Conservation (phyloP, 371 early-diverging fungal species). For the Funneliformis caledonium region DNA sequence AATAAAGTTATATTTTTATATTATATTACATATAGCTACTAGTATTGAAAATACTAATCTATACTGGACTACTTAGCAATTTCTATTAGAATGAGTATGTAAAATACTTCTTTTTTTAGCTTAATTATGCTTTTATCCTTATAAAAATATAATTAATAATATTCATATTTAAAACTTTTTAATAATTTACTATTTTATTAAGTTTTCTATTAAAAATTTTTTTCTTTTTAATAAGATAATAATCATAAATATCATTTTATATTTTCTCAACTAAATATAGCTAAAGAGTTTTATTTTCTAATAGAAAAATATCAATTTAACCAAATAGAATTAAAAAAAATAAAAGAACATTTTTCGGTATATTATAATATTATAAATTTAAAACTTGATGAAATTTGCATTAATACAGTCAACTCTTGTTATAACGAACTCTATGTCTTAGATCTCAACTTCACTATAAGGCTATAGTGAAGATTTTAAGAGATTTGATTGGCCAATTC, state of each 20-base stretch:
- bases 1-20: not conserved
- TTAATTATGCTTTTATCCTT: not conserved
- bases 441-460: too few species aligned
- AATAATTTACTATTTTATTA: not conserved
- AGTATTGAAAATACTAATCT: not conserved
- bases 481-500: too few species aligned
- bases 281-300: not conserved
- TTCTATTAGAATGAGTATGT: not conserved
- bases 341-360: not conserved
- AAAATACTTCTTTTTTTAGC: conserved; percentile 3
- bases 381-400: too few species aligned
- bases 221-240: not conserved
- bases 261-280: not conserved
- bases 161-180: not conserved
- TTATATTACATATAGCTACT: not conserved
- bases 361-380: too few species aligned
- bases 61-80: not conserved
- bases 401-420: too few species aligned
- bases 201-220: not conserved
- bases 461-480: too few species aligned
- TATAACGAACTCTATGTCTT: too few species aligned
- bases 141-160: too few species aligned
- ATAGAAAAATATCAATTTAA: not conserved
- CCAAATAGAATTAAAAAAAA: conserved; percentile 3
- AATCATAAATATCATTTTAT: not conserved